A percentile compares a stretch with the other conserved stretches of the same genome.
Conservation (phyloP, 2,329 filamentous ascomycete species). For the Fusarium dlaminii region DNA sequence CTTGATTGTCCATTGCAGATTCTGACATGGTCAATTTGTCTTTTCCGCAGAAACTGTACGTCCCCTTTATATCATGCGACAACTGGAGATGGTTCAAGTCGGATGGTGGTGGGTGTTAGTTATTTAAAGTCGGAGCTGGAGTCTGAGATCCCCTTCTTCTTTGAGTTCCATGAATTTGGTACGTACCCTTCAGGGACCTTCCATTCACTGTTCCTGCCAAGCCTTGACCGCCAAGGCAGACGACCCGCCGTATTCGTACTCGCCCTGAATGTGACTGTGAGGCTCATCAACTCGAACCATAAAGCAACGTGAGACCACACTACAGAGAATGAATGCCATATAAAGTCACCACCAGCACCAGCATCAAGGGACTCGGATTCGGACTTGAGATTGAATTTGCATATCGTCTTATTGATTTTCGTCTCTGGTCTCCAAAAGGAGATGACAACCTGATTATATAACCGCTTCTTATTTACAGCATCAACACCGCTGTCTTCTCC, state of each 20-base stretch:
- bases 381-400: constrained; percentile 5
- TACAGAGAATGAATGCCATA: background rate
- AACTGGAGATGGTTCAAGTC: constrained; percentile 1
- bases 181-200: constrained; percentile 11
- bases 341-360: background rate
- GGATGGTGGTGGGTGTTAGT: constrained; percentile 2
- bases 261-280: constrained; percentile 1
- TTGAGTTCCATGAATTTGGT: background rate
- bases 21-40: background rate
- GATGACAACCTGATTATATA: constrained; percentile 43
- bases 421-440: constrained; percentile 41
- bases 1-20: constrained; percentile 32
- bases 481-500: constrained; percentile 4
- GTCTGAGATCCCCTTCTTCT: constrained; percentile 1
- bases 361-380: background rate
- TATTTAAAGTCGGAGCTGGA: constrained; percentile 19
- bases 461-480: constrained; percentile 38
- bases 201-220: constrained; percentile 27
- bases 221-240: constrained; percentile 15
- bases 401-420: constrained; percentile 39
- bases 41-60: background rate
- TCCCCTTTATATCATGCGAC: constrained; percentile 33
- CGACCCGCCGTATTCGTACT: constrained; percentile 39
- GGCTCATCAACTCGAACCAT: background rate
- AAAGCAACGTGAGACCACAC: background rate